These are phyloP conservation scores for Camptophora hylomeconis DNA, from an alignment of 2,329 filamentous ascomycete genomes.

Conservation along the genomic window DNA sequence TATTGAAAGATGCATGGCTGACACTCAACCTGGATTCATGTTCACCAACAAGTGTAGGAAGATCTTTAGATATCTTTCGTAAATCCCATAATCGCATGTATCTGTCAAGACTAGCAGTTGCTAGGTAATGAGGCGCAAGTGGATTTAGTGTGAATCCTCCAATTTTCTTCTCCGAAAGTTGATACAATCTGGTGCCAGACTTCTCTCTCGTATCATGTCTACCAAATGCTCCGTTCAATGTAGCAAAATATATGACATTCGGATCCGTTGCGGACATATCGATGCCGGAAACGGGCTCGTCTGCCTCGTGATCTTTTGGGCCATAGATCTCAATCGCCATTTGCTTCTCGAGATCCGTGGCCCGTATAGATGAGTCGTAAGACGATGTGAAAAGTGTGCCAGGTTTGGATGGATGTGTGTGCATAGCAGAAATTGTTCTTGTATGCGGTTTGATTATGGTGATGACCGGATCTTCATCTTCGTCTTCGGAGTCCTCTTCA, in stretches of 20 bases:
- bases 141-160: slow-evolving; percentile 85
- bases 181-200: slow-evolving; percentile 51
- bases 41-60: slow-evolving; percentile 63
- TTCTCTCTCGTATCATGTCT: slow-evolving; percentile 62
- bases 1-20: slow-evolving; percentile 83
- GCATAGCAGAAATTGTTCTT: slow-evolving; percentile 74
- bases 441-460: slow-evolving; percentile 83
- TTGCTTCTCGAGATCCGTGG: slow-evolving; percentile 69
- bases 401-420: slow-evolving; percentile 59
- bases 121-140: slow-evolving; percentile 63
- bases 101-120: slow-evolving; percentile 80
- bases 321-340: slow-evolving; percentile 72
- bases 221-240: slow-evolving; percentile 66
- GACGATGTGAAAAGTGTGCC: slow-evolving; percentile 73
- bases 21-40: slow-evolving; percentile 76
- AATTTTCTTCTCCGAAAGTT: slow-evolving; percentile 82
- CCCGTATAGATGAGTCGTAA: slow-evolving; percentile 85
- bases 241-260: slow-evolving; percentile 74
- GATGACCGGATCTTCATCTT: slow-evolving; percentile 60
- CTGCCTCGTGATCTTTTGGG: slow-evolving; percentile 53
- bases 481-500: slow-evolving; percentile 53
- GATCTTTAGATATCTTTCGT: slow-evolving; percentile 52
- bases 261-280: slow-evolving; percentile 62
- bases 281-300: slow-evolving; percentile 70
- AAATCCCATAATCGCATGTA: slow-evolving; percentile 89